A percentile compares a stretch with the other conserved stretches of the same genome.
Evolutionary conservation across 257 asterid species (phyloP).

Genomic region (Rauvolfia tetraphylla): DNA sequence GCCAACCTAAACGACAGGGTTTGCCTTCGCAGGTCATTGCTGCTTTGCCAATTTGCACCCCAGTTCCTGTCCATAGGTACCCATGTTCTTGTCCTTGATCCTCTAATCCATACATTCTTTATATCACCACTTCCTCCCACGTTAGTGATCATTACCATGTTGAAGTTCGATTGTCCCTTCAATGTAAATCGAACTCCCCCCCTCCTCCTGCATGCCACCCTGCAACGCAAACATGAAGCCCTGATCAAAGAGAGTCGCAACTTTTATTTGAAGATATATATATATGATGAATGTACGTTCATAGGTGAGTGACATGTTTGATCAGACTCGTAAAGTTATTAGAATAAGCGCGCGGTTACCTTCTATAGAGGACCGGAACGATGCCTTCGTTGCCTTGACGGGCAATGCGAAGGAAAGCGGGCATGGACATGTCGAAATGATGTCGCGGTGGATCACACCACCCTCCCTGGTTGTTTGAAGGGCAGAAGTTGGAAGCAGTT

Average conservation of each 20-base stretch:
- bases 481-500: slow-evolving; percentile 74
- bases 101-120: slow-evolving; percentile 48
- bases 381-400: slow-evolving; percentile 56
- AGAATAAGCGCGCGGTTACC: slow-evolving; percentile 28
- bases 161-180: slow-evolving; percentile 62
- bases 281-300: too few species aligned
- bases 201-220: slow-evolving; percentile 57
- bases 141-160: slow-evolving; percentile 58
- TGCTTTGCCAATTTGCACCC: slow-evolving; percentile 74
- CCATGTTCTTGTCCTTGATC: slow-evolving; percentile 49
- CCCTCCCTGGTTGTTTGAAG: slow-evolving; percentile 62
- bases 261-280: too few species aligned
- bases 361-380: slow-evolving; percentile 53
- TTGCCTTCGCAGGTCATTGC: slow-evolving; percentile 44
- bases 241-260: too few species aligned
- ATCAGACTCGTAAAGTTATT: too few species aligned
- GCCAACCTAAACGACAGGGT: slow-evolving; percentile 50
- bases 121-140: slow-evolving; percentile 72
- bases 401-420: slow-evolving; percentile 69
- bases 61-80: slow-evolving; percentile 50
- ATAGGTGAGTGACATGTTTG: too few species aligned
- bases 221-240: background rate
- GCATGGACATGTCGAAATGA: slow-evolving; percentile 75
- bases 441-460: slow-evolving; percentile 76
- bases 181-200: slow-evolving; percentile 69